Evolutionary conservation across 768 basidiomycete genomes (phyloP), one percentile per base, ranked within the genome.

Genomic region (Russula dissimulans): DNA sequence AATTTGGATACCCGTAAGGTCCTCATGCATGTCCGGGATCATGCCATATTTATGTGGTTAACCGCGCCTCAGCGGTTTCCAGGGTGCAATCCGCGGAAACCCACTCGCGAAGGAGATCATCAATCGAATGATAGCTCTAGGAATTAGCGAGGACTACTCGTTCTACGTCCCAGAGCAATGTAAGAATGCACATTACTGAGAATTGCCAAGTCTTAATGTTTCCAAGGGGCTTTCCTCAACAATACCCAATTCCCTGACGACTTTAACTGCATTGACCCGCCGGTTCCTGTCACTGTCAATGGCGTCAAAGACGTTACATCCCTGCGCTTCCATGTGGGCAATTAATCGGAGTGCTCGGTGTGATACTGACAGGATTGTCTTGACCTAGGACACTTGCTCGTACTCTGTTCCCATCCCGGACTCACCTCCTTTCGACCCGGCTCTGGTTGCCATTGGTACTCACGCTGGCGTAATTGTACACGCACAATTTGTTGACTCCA

Each of bases 91-190:
- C 44, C 79, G 83, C 29, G 82, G 75, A 2, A 84, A 81, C 61
- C 69, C 76, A 4, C 75, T 86, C 5, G 84, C 85, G 1, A 76
- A 80, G 65, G 83, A 81, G 69, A 81, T 86, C 54, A 74, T 85
- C 11, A 75, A 74, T 5, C 74, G 75, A 5, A 77, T 81, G 66
- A 83, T 86, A 49, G 75, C 71, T 6, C 71, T 77, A 36, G 76
- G 77, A 0, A 66, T 80, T 3, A 71, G 76, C 39, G 71, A 64
- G 18, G 29, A 59, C 2, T 64, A 72, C 17, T 69, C 74, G 0
- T 83, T 78, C 72, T 84, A 84, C 62, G 73, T 76, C 12, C 75
- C 79, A 1, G 77, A 78, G 56, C 81, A 83, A 62, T 83, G 83
- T 83, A 61, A 52, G 78, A 67, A 32, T 14, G 39, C n/a, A 52